Conservation (phyloP, 192 early-diverging fungal genomes). For the Dispira parvispora region DNA sequence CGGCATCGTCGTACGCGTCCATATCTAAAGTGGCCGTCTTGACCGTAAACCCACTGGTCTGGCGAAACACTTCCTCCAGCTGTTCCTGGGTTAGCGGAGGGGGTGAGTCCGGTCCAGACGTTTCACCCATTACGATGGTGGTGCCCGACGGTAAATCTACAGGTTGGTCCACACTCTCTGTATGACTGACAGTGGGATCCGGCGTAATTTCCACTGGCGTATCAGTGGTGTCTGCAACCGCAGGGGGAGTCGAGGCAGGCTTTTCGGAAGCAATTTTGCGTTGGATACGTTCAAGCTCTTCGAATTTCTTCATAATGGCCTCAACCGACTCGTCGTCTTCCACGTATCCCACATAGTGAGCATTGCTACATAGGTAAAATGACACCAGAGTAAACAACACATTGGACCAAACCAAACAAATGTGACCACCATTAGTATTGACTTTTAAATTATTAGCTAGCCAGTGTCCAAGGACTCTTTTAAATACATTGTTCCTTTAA, state of each 20-base stretch:
- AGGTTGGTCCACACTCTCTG: not conserved
- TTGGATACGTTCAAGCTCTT: slow-evolving; percentile 81
- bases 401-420: not conserved
- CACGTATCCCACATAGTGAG: slow-evolving; percentile 88
- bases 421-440: not conserved
- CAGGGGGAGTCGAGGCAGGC: not conserved
- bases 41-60: slow-evolving; percentile 77
- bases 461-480: too few species aligned
- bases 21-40: slow-evolving; percentile 42
- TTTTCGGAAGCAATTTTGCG: slow-evolving; percentile 42
- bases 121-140: slow-evolving; percentile 6
- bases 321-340: slow-evolving; percentile 93
- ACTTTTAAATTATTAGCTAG: too few species aligned
- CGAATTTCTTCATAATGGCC: slow-evolving; percentile 96
- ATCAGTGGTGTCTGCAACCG: not conserved
- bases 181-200: not conserved
- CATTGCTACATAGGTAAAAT: slow-evolving; percentile 24
- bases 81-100: slow-evolving; percentile 30
- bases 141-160: slow-evolving; percentile 7
- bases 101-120: not conserved
- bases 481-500: too few species aligned
- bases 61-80: slow-evolving; percentile 78
- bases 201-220: not conserved
- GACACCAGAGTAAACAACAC: not conserved
- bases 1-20: slow-evolving; percentile 38